Evolutionary conservation across 2,329 filamentous ascomycete species (phyloP), one percentile per base, ranked within the genome.

Genomic region (Mycosphaerella sp.): DNA sequence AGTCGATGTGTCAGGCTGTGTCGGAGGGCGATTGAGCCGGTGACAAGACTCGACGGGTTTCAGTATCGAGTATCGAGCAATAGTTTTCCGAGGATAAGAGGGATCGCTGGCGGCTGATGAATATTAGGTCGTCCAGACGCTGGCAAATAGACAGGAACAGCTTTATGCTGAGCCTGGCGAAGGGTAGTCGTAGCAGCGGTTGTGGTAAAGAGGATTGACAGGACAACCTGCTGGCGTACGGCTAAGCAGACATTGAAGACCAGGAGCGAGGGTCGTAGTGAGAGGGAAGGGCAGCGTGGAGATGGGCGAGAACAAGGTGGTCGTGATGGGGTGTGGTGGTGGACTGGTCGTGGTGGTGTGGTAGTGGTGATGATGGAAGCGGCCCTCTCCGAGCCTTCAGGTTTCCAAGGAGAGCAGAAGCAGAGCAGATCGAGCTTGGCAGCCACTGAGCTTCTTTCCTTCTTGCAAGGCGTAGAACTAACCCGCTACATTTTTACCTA

Each of bases 11-110:
- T 36, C 31, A 21, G 45, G 41, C 17, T 40, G 40, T 32, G 49
- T 41, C 41, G 23, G 45, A 39, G 39, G 32, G 49, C 34, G 49
- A 53, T 40, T 46, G 40, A 34, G 47, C 43, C 17, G 40, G 41
- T 32, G 51, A 41, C 53, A 48, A 55, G 34, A 57, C 55, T 48
- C 48, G 51, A 34, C 38, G 21, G 14, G 55, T 54, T 57, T 57
- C 52, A 51, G 49, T 52, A 45, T 43, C 31, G 49, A 51, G 49
- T 52, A 45, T 43, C 21, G 49, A 17, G 14, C 14, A 17, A 51
- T 46, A 39, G 46, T 47, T 47, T 43, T 48, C 29, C 29, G 46
- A 43, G 48, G 45, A 26, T 21, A 45, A 36, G 45, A 46, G 51
- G 42, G 42, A 45, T 51, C 45, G 53, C 55, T 45, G 52, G 47